Base-by-base conservation (phyloP, 305 asterid genomes). In the Plantago rigida region DNA sequence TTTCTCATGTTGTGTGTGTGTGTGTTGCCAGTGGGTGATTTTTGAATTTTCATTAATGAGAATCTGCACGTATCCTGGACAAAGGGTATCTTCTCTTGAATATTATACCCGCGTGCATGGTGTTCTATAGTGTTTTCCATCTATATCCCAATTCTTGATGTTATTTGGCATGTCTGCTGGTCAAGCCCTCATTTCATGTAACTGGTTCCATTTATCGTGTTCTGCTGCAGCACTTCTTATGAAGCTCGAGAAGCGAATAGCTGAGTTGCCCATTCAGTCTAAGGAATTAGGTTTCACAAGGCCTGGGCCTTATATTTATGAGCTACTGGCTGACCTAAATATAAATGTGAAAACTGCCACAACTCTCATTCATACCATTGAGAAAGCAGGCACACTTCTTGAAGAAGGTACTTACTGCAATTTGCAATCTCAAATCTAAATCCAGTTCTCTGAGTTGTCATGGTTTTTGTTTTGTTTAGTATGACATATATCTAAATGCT, bases 241-340 rank as follows among this genome's bases (percentile, higher is more conserved):
- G 79, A 89, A 87, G 87, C 94, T 92, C 56, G 95, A 92, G 85
- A 83, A 86, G 81, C 78, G 73, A 82, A 86, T 92, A 73, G 84
- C 83, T 19, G 94, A 86, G 73, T 85, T 89, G 77, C 85, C 81
- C 62, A 86, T 92, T 78, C 78, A 72, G 63, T 89, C 99, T 71
- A 92, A 82, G 75, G 99, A 89, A 57, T 75, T 75, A 69, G 99
- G 99, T 70, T 92, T 89, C 68, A 92, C 99, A 45, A 92, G 73
- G 80, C 83, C 92, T 19, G 97, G 99, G 46, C 86, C 94, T 39
- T 92, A 89, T 82, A 86, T 92, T 61, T 92, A 89, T 76, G 95
- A 89, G 82, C 82, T 92, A 67, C 84, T 92, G 41, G 85, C 89
- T 69, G 94, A 83, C 71, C 79, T 92, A 53, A 86, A 92, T 73